Base-by-base conservation (phyloP, 805 yeast species). In the Candida maris region DNA sequence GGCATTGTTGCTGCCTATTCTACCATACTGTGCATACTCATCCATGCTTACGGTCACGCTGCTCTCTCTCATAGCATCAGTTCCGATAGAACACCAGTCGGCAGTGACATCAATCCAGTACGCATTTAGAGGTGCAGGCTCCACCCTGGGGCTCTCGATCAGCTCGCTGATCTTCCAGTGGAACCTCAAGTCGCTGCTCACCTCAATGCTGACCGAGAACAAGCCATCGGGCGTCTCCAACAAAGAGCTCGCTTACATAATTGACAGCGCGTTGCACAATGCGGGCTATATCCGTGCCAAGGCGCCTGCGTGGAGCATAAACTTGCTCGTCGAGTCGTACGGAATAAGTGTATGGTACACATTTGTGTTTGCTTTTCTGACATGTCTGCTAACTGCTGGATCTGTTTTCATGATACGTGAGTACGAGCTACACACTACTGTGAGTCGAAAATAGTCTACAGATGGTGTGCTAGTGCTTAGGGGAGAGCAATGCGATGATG, bases 11-110 rank as follows among this genome's bases (percentile, higher is more conserved):
- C 41, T 80, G 20, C 54, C 68, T 19, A 41, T 72, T 3, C 58
- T 74, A 3, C 77, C 82, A 3, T 77, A 81, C 2, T 51, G 73
- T 38, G 80, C 82, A 1, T 72, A 71, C 44, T 62, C 85, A 1
- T 68, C 75, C 3, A 66, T 80, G 57, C 67, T 82, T 45, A 81
- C 88, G 0, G 76, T 80, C 9, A 79, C 86, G 0, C 63, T 82
- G 30, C 58, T 81, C 16, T 76, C 87, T 1, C 70, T 81, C 63
- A 80, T 82, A 44, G 83, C 88, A 2, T 78, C 87, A 1, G 88
- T 79, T 7, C 86, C 87, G 2, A 57, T 67, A 25, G 75, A 78
- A 38, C 72, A 69, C 46, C 89, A 81, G 53, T 81, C 85, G 2
- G 68, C 82, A 19, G 76, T 81, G 1, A 79, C 85, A 0, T 75